These are phyloP conservation scores for Picea sitchensis DNA, from an alignment of 75 land plant species.

Conservation along the genomic window DNA sequence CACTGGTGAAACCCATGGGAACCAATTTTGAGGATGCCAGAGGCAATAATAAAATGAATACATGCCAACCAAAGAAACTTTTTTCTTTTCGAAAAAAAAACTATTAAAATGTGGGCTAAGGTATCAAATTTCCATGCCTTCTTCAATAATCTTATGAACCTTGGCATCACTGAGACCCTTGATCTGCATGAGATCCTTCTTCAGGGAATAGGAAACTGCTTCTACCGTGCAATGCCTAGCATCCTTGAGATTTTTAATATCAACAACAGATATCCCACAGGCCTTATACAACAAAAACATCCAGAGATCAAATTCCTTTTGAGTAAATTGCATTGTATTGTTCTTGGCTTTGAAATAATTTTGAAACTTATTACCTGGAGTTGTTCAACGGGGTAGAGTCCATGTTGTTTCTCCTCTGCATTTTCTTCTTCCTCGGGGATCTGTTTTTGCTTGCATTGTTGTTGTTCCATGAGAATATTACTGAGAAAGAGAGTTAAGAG, in stretches of 20 bases:
- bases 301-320: background rate
- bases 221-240: slow-evolving; percentile 93
- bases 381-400: slow-evolving; percentile 86
- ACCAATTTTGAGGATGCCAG: slow-evolving; percentile 84
- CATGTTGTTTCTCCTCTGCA: slow-evolving; percentile 64
- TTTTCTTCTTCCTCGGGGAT: slow-evolving; percentile 36
- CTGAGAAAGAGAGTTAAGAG: background rate
- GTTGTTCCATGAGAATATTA: slow-evolving; percentile 28
- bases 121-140: slow-evolving; percentile 34
- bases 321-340: background rate
- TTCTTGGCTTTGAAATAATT: background rate
- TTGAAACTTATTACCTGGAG: slow-evolving; percentile 53
- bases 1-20: slow-evolving; percentile 98
- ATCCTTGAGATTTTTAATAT: slow-evolving; percentile 91
- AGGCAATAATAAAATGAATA: background rate
- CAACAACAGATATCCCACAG: slow-evolving; percentile 81
- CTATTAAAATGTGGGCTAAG: background rate
- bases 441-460: slow-evolving; percentile 30
- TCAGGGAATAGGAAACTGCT: slow-evolving; percentile 86
- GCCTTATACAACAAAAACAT: slow-evolving; percentile 23
- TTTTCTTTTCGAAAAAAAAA: background rate
- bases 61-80: background rate
- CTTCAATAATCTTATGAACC: slow-evolving; percentile 90
- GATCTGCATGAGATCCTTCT: slow-evolving; percentile 86
- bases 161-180: slow-evolving; percentile 95